These are phyloP conservation scores for Porodaedalea pini DNA, from an alignment of 1,284 basidiomycete species.

Conservation along the genomic window DNA sequence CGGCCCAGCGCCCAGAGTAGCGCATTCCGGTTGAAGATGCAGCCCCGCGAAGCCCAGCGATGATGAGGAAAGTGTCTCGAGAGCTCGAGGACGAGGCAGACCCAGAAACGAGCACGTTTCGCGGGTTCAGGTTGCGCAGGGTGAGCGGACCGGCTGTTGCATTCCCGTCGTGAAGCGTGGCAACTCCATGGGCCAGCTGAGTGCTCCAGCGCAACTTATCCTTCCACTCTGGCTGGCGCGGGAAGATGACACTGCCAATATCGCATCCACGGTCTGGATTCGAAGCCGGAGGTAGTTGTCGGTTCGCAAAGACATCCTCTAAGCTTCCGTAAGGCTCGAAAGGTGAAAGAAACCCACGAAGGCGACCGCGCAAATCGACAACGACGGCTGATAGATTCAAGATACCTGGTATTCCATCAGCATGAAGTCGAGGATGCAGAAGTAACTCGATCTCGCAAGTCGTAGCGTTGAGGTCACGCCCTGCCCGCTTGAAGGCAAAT, in stretches of 20 bases:
- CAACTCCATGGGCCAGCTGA: slow-evolving; percentile 1
- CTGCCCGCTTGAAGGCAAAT: slow-evolving; percentile 7
- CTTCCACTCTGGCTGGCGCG: slow-evolving; percentile 7
- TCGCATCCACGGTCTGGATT: background rate
- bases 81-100: background rate
- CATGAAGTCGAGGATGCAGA: background rate
- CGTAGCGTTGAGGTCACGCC: background rate
- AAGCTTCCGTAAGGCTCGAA: slow-evolving; percentile 10
- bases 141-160: background rate
- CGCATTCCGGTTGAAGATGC: slow-evolving; percentile 9
- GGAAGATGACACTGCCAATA: slow-evolving; percentile 1
- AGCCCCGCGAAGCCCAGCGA: slow-evolving; percentile 5
- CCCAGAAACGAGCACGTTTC: slow-evolving; percentile 7
- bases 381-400: background rate
- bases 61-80: background rate
- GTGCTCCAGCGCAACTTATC: slow-evolving; percentile 4
- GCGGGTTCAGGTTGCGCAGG: slow-evolving; percentile 11
- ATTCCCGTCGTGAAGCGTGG: background rate
- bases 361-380: background rate
- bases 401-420: background rate
- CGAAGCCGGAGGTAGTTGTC: background rate
- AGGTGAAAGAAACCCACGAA: slow-evolving; percentile 8
- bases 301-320: slow-evolving; percentile 8
- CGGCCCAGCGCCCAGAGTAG: slow-evolving; percentile 5
- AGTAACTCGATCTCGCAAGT: slow-evolving; percentile 7